These are phyloP conservation scores for Diaporthe vaccinii DNA, from an alignment of 2,329 filamentous ascomycete genomes.

Conservation along the genomic window DNA sequence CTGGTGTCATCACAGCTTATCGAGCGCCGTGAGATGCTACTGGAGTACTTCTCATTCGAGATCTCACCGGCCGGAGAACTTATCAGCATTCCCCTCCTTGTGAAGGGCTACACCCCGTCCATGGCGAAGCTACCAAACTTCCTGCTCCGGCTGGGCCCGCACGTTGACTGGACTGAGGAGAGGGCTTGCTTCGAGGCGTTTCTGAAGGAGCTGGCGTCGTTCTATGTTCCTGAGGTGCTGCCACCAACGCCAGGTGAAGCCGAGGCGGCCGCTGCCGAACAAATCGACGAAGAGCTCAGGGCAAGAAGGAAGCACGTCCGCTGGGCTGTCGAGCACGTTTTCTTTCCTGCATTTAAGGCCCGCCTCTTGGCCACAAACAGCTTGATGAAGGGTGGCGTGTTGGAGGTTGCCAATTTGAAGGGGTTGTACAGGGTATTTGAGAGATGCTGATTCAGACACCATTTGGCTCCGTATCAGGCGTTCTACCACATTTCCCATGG, in stretches of 20 bases:
- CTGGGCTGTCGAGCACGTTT: conserved; percentile 82
- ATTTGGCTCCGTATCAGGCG: not conserved
- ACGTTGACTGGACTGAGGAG: conserved; percentile 89
- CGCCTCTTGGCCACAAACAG: conserved; percentile 85
- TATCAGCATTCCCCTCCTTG: conserved; percentile 82
- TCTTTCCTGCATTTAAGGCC: conserved; percentile 91
- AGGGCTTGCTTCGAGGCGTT: conserved; percentile 88
- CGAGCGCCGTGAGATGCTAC: conserved; percentile 84
- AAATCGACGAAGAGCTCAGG: conserved; percentile 65
- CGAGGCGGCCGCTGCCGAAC: conserved; percentile 48
- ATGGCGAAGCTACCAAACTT: conserved; percentile 91
- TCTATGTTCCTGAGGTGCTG: conserved; percentile 90
- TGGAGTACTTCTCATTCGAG: conserved; percentile 92
- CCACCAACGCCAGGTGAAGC: conserved; percentile 62
- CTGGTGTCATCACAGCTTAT: conserved; percentile 78
- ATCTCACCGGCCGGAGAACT: conserved; percentile 84
- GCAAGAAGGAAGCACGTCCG: conserved; percentile 77
- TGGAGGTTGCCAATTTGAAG: conserved; percentile 93
- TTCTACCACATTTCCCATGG: not conserved
- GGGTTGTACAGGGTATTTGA: conserved; percentile 96
- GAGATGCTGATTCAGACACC: conserved; percentile 72
- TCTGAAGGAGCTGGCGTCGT: conserved; percentile 86
- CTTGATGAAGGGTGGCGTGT: conserved; percentile 79
- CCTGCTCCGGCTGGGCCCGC: conserved; percentile 87
- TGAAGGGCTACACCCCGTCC: conserved; percentile 90